These are phyloP conservation scores for Aspergillus puulaauensis DNA, from an alignment of 2,329 filamentous ascomycete species.

Conservation along the genomic window DNA sequence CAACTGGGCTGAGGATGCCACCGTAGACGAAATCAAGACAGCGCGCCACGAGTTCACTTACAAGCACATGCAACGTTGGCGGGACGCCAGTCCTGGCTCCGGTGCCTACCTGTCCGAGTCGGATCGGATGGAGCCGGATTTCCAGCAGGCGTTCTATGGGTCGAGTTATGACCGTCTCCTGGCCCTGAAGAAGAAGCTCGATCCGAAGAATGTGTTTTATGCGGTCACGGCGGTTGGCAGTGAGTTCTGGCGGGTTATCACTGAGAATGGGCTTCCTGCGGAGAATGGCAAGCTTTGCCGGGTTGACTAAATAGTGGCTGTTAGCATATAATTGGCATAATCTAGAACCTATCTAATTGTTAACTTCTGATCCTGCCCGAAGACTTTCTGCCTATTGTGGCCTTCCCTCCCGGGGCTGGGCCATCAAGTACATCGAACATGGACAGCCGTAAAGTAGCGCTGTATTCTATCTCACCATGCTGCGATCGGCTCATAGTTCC, in stretches of 20 bases:
- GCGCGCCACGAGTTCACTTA: conserved; percentile 18
- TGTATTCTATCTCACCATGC: no score
- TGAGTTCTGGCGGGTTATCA: conserved; percentile 5
- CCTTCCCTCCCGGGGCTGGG: no score
- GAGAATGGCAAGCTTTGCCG: not conserved
- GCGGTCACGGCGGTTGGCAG: conserved; percentile 8
- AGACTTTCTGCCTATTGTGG: no score
- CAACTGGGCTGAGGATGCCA: conserved; percentile 33
- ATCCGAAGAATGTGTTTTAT: conserved; percentile 6
- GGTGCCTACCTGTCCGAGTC: conserved; percentile 9
- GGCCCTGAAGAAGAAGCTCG: not conserved
- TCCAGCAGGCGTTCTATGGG: conserved; percentile 8
- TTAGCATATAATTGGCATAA: no score
- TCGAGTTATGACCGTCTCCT: not conserved
- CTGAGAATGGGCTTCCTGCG: not conserved
- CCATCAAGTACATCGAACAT: no score
- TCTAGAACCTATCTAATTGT: no score
- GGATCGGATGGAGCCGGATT: conserved; percentile 1
- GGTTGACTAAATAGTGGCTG: no score
- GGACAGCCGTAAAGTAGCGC: no score
- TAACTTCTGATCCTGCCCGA: no score
- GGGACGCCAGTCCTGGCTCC: conserved; percentile 25
- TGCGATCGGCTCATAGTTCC: no score
- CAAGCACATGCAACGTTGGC: conserved; percentile 7
- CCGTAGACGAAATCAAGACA: conserved; percentile 28